Evolutionary conservation across 2,329 filamentous ascomycete species (phyloP).

Genomic region (Alternaria brassicicola): DNA sequence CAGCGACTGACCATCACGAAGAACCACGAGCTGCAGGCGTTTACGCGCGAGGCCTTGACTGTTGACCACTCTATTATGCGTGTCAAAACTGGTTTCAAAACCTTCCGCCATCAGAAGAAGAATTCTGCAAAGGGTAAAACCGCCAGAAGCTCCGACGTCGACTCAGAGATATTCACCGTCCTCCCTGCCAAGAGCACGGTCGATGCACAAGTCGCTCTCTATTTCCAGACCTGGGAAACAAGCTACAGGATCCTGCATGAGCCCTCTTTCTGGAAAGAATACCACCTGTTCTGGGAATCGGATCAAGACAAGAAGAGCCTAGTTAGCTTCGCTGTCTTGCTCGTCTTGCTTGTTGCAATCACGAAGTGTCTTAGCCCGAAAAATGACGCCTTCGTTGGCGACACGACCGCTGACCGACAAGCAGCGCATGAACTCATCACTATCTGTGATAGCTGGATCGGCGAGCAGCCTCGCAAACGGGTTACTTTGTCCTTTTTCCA

Average conservation of each 20-base stretch:
- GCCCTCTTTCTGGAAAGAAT: conserved; percentile 60
- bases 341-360: conserved; percentile 50
- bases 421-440: conserved; percentile 48
- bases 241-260: conserved; percentile 60
- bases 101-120: conserved; percentile 40
- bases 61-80: conserved; percentile 39
- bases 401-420: conserved; percentile 51
- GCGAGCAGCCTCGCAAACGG: conserved; percentile 58
- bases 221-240: conserved; percentile 59
- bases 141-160: conserved; percentile 21
- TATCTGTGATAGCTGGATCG: conserved; percentile 52
- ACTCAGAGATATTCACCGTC: conserved; percentile 45
- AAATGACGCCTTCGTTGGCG: conserved; percentile 50
- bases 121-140: conserved; percentile 28
- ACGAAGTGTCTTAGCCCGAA: conserved; percentile 45
- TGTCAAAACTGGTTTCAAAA: conserved; percentile 43
- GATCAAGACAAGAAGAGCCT: conserved; percentile 28
- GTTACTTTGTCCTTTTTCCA: conserved; percentile 58
- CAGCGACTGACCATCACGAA: conserved; percentile 20
- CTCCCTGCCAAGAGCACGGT: conserved; percentile 47
- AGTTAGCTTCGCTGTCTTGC: conserved; percentile 47
- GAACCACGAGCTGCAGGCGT: conserved; percentile 47
- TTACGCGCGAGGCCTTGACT: conserved; percentile 41
- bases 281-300: conserved; percentile 55
- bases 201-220: conserved; percentile 54